Evolutionary conservation across 176 grass and related monocot genomes (phyloP).

Genomic region (Eleusine coracana): DNA sequence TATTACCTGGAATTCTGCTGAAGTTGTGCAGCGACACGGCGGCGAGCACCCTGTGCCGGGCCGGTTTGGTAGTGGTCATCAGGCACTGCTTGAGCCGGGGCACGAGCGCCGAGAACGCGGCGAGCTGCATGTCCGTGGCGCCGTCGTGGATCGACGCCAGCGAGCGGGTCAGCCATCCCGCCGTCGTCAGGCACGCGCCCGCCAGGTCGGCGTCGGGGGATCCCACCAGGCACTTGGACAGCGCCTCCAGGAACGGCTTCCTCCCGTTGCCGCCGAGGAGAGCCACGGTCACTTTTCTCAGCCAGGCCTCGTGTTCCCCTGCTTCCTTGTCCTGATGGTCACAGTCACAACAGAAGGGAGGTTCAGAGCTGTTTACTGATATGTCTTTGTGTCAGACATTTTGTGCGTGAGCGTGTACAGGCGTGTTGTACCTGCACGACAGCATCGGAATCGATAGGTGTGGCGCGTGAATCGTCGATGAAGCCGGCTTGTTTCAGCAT

Average conservation of each 20-base stretch:
- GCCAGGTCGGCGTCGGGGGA: conserved; percentile 38
- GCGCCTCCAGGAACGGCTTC: conserved; percentile 52
- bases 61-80: neutral
- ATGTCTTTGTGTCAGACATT: neutral
- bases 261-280: conserved; percentile 45
- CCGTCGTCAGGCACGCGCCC: conserved; percentile 48
- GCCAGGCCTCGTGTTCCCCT: conserved; percentile 42
- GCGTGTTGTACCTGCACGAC: conserved; percentile 1
- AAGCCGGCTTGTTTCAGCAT: conserved; percentile 56
- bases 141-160: conserved; percentile 23
- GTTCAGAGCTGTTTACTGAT: neutral
- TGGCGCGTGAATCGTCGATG: neutral
- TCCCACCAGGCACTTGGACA: conserved; percentile 55
- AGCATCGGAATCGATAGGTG: neutral
- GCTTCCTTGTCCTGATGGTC: conserved; percentile 44
- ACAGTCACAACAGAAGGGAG: neutral
- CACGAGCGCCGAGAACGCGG: conserved; percentile 57
- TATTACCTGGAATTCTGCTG: conserved; percentile 58
- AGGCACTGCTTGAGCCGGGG: conserved; percentile 46
- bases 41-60: conserved; percentile 48
- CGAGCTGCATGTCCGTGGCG: conserved; percentile 38
- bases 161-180: conserved; percentile 57
- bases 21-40: conserved; percentile 53
- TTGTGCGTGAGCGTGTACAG: too few species aligned
- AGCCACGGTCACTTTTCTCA: conserved; percentile 10